Evolutionary conservation across 352 stramenopile species (phyloP), one percentile per base, ranked within the genome.

Genomic region (Plasmopara halstedii): DNA sequence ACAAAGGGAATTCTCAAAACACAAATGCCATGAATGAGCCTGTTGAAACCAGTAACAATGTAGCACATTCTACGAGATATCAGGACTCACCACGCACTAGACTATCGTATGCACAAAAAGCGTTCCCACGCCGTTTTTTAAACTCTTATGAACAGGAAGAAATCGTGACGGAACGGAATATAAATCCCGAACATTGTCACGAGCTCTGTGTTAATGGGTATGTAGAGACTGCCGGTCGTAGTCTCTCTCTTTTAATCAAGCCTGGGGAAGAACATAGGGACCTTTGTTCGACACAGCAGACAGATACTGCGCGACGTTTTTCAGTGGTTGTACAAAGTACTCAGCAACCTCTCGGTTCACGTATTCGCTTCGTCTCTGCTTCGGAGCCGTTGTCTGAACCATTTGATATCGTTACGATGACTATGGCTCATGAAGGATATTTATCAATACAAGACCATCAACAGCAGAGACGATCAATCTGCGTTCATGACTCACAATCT

Each of bases 191-290:
- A 37, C 59, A 86, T 33, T 91, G 79, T 35, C 79, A 91, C 35
- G 76, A 91, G 26, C 49, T 91, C 14, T 91, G 79, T 42, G 62
- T 78, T n/a, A 82, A 75, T 34, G 79, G 76, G 0, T 82, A 73
- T 34, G 74, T 74, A 5, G 71, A 85, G 42, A 85, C 85, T 53
- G 53, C 63, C n/a, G 57, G 53, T 4, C 64, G 69, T 10, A 64
- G 64, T 22, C 38, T 83, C 8, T 81, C 85, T 43, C 73, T 81
- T 52, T 85, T 85, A 35, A 79, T 85, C 37, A 67, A 66, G 34
- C 73, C 70, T 2, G 71, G 76, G 32, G 76, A 74, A 61, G 56
- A 63, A 31, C 75, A 70, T 51, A 68, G 79, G 11, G 56, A 65
- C 3, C 64, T 73, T 19, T 58, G 65, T 33, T 43, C 45, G 21